These are phyloP conservation scores for Dryadomyces sulphureus DNA, from an alignment of 2,329 filamentous ascomycete genomes.

Conservation along the genomic window DNA sequence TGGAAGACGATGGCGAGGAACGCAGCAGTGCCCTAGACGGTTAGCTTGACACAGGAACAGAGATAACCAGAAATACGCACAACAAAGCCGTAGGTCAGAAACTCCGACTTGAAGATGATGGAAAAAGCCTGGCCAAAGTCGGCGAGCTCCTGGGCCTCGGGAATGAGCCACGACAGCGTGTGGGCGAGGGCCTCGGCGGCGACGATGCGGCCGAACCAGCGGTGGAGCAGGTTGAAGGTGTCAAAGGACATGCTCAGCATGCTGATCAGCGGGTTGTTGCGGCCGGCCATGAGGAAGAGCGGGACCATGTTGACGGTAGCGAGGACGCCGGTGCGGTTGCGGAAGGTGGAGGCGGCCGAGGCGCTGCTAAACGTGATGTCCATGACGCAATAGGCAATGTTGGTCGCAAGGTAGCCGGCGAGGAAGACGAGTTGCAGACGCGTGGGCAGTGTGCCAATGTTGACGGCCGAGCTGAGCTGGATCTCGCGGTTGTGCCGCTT, in stretches of 20 bases:
- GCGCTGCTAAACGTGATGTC: slow-evolving; percentile 43
- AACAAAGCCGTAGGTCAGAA: slow-evolving; percentile 48
- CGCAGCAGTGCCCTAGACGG: slow-evolving; percentile 35
- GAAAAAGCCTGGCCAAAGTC: slow-evolving; percentile 34
- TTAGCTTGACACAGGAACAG: neutral
- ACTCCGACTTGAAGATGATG: slow-evolving; percentile 21
- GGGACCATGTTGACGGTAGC: slow-evolving; percentile 65
- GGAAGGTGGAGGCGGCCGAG: slow-evolving; percentile 32
- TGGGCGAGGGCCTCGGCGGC: slow-evolving; percentile 55
- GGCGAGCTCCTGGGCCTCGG: slow-evolving; percentile 20
- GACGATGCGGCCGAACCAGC: slow-evolving; percentile 67
- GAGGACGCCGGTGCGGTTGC: slow-evolving; percentile 57
- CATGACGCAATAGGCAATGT: slow-evolving; percentile 62
- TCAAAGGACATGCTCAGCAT: slow-evolving; percentile 64
- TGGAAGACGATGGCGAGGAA: slow-evolving; percentile 52
- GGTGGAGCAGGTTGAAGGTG: slow-evolving; percentile 68
- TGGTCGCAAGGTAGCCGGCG: slow-evolving; percentile 51
- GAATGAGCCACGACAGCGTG: slow-evolving; percentile 42
- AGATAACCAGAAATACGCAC: slow-evolving; percentile 26
- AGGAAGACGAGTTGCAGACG: slow-evolving; percentile 61
- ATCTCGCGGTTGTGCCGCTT: slow-evolving; percentile 67
- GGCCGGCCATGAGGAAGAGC: slow-evolving; percentile 56
- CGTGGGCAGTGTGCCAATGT: slow-evolving; percentile 60
- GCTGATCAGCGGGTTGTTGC: slow-evolving; percentile 65
- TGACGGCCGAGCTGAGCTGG: slow-evolving; percentile 42